Percentiles rank a stretch among this genome's conserved stretches.
Evolutionary conservation across 2,329 filamentous ascomycete genomes (phyloP).

Genomic region (Chalaropsis thielavioides): DNA sequence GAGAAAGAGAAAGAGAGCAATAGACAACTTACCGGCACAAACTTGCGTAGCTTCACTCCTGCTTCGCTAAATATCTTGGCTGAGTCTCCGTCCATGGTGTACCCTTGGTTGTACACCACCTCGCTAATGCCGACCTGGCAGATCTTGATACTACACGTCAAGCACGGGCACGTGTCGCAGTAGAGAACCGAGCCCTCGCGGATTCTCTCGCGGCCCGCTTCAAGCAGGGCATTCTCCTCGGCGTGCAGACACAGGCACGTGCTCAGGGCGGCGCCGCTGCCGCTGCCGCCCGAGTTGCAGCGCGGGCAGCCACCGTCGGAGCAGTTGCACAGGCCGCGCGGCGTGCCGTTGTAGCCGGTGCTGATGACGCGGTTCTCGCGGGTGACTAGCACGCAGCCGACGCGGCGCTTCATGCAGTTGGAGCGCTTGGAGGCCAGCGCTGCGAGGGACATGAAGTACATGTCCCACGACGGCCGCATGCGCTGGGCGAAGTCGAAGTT

Average conservation of each 20-base stretch:
- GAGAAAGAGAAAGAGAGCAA: conserved; percentile 5
- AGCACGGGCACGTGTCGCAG: conserved; percentile 89
- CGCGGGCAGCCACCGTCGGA: conserved; percentile 78
- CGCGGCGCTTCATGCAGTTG: conserved; percentile 97
- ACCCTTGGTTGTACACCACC: conserved; percentile 86
- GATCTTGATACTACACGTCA: conserved; percentile 98
- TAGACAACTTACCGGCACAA: conserved; percentile 53
- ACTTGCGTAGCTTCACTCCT: conserved; percentile 74
- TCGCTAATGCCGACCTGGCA: conserved; percentile 90
- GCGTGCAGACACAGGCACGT: conserved; percentile 96
- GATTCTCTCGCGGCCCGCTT: conserved; percentile 84
- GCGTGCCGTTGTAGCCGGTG: conserved; percentile 97
- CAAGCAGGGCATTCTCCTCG: conserved; percentile 90
- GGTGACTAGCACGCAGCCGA: conserved; percentile 80
- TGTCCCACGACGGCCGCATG: conserved; percentile 82
- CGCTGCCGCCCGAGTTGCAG: conserved; percentile 60
- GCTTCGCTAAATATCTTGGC: conserved; percentile 71
- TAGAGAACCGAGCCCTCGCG: conserved; percentile 71
- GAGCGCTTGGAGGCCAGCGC: conserved; percentile 76
- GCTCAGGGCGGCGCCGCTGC: conserved; percentile 54
- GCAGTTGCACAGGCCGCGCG: conserved; percentile 76
- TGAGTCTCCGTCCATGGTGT: conserved; percentile 83
- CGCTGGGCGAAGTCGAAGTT: conserved; percentile 66
- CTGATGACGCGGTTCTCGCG: conserved; percentile 74
- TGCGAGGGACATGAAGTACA: conserved; percentile 96